A percentile compares a stretch with the other conserved stretches of the same genome.
Evolutionary conservation across 1,284 basidiomycete species (phyloP).

Genomic region (Malassezia globosa): DNA sequence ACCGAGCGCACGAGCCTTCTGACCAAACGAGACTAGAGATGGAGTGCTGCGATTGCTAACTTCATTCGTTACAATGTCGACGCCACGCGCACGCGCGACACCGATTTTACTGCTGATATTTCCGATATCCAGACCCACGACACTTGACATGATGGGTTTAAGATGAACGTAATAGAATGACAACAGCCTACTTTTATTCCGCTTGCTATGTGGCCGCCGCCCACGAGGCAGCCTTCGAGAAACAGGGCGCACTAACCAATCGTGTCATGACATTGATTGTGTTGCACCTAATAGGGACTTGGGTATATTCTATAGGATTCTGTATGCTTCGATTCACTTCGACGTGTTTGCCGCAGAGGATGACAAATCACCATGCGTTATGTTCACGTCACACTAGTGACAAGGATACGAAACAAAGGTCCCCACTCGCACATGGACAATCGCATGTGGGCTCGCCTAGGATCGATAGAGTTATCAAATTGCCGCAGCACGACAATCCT

Average conservation of each 20-base stretch:
- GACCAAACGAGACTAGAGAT: slow-evolving; percentile 45
- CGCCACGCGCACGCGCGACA: slow-evolving; percentile 41
- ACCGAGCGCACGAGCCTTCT: slow-evolving; percentile 43
- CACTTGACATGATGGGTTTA: slow-evolving; percentile 30
- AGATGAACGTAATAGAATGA: neutral
- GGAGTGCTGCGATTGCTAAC: slow-evolving; percentile 45
- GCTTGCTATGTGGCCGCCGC: slow-evolving; percentile 4
- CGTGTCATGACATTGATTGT: no score
- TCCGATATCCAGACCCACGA: slow-evolving; percentile 45
- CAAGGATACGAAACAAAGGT: no score
- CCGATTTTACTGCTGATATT: slow-evolving; percentile 37
- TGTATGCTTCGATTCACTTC: slow-evolving; percentile 8
- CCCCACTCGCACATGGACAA: no score
- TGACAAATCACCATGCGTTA: neutral
- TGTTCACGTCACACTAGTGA: no score
- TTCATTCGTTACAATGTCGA: slow-evolving; percentile 44
- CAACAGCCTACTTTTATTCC: slow-evolving; percentile 5
- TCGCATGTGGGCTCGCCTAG: neutral
- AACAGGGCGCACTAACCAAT: neutral
- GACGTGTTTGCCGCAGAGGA: neutral
- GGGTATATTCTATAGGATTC: slow-evolving; percentile 14
- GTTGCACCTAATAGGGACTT: slow-evolving; percentile 11
- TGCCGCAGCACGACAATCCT: no score
- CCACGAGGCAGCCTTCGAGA: neutral
- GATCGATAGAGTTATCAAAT: no score